Evolutionary conservation across 129 eudicot species (phyloP), one percentile per base, ranked within the genome.

Genomic region (Escallonia herrerae): DNA sequence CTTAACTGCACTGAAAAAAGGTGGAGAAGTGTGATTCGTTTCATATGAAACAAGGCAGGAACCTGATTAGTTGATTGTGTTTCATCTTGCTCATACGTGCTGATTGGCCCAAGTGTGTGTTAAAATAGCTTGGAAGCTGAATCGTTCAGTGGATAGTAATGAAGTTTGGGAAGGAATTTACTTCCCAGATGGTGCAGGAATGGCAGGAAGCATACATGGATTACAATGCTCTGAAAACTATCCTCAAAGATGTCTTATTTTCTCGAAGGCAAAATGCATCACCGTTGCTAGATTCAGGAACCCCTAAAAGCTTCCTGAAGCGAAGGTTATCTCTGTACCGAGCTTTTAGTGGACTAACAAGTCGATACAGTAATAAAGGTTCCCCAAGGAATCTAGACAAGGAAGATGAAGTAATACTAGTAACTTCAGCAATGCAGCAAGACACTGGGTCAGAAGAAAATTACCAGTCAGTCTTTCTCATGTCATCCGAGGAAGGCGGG

Each of bases 151-250:
- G 1, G 33, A 22, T 22, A 22, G 33, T 22, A 58, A 87, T 87
- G 95, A 87, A 87, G 69, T 83, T 83, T 33, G 95, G 82, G 40
- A 83, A 83, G 71, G 87, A 83, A 68, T 74, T 76, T 12, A 54
- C 85, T 46, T 78, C 87, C 45, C 95, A 83, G 13, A 81, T 76
- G 90, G 90, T 87, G 53, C 87, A 72, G 7, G 87, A 87, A 79
- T 87, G 95, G 95, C 74, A 81, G 40, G 81, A 64, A 64, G 87
- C 83, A 13, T 87, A 87, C 80, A 70, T 87, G 84, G 80, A 83
- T 49, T 81, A 87, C 81, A 74, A 71, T 56, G 8, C 8, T 56
- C 90, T 87, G 40, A 87, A 87, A 50, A 48, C 60, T 9, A 45
- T 76, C 42, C 67, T 87, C 68, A 81, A 87, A 74, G 67, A 76